Evolutionary conservation across 176 grass and related monocot genomes (phyloP).

Genomic region (Calamus simplicifolius): DNA sequence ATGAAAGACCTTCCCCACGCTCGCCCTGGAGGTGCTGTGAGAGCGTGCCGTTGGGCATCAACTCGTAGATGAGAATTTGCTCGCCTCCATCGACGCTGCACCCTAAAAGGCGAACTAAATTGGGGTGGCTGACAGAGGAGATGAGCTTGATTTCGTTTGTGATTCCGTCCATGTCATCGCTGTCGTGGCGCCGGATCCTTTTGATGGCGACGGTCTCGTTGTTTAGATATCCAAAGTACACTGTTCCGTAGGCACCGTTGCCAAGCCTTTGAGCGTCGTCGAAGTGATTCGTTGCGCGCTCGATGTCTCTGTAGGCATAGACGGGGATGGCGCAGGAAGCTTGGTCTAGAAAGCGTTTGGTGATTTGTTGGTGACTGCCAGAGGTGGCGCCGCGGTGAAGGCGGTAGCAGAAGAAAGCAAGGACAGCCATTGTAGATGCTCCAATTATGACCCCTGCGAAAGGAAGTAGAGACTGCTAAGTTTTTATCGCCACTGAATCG

Average conservation of each 20-base stretch:
- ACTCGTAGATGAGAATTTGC: constrained; percentile 90
- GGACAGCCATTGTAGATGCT: background rate
- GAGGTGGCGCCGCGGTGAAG: constrained; percentile 2
- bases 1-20: constrained; percentile 18
- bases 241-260: constrained; percentile 73
- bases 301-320: constrained; percentile 64
- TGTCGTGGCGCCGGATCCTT: constrained; percentile 40
- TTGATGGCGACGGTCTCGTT: constrained; percentile 68
- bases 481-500: too few species aligned
- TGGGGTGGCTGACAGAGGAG: constrained; percentile 71
- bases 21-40: constrained; percentile 41
- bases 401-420: constrained; percentile 24
- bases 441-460: constrained; percentile 27
- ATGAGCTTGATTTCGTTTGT: constrained; percentile 87
- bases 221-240: constrained; percentile 69
- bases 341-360: constrained; percentile 39
- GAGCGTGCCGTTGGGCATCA: constrained; percentile 80
- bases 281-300: constrained; percentile 69
- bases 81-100: constrained; percentile 82
- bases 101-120: constrained; percentile 75
- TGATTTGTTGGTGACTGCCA: background rate
- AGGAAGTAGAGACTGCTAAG: too few species aligned
- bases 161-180: constrained; percentile 9
- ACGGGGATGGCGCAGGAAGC: constrained; percentile 46
- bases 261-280: constrained; percentile 62